Base-by-base conservation (phyloP, 345 rosid genomes). In the Anacardium occidentale region DNA sequence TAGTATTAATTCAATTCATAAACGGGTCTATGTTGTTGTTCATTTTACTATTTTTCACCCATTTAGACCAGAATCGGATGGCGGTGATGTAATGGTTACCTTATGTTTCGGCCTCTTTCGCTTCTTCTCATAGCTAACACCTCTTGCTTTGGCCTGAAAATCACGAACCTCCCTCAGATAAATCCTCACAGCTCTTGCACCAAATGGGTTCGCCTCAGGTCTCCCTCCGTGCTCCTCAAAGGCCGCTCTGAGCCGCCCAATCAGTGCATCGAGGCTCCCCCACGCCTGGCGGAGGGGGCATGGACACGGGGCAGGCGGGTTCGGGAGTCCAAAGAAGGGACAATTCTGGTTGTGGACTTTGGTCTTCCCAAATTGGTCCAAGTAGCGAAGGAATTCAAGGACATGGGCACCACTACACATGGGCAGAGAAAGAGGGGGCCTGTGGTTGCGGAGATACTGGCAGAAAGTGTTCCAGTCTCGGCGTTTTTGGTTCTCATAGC, bases 201-300 rank as follows among this genome's bases (percentile, higher is more conserved):
- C 98, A 48, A 94, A 91, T 2, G 98, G 98, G 86, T 90, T 94
- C 13, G 85, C 85, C 74, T 91, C 98, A 0, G 97, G 91, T 65
- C 84, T 78, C 24, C 97, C 91, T 9, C 98, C 98, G 65, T 91
- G 85, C 74, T 94, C 97, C 77, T 94, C 98, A 56, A 82, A 91
- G 7, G 98, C 98, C 5, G 98, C 97, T n/a, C 98, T 77, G 47
- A 94, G 96, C 44, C 98, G 89, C 14, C 97, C 98, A 40, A 94
- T 91, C 75, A 94, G 94, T n/a, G 98, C 96, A 40, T 91, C 98
- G 0, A 93, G 92, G 86, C 98, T 93, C 62, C 98, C 98, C 98
- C 98, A 93, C 4, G 98, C 98, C 68, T 94, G 98, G 2, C 90
- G 84, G 64, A 94, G 90, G 14, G 97, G 98, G 69, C 98, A 94